Evolutionary conservation across 495 filamentous ascomycete species (phyloP).

Genomic region (Chaetomium tenue): DNA sequence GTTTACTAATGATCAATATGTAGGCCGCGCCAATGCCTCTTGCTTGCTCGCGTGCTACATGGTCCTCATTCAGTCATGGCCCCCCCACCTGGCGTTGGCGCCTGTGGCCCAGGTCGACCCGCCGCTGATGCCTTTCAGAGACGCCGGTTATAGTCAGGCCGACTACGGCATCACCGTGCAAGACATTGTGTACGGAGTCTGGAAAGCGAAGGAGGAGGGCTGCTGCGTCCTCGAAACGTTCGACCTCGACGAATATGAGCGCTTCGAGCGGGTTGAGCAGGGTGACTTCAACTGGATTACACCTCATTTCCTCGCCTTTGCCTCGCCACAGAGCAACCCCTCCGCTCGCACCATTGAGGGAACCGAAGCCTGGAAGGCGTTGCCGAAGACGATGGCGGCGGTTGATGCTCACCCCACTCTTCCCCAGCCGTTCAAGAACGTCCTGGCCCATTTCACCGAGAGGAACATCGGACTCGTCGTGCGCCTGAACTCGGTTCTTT

Average conservation of each 20-base stretch:
- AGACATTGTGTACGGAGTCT: slow-evolving; percentile 96
- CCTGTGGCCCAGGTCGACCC: slow-evolving; percentile 95
- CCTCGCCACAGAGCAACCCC: slow-evolving; percentile 83
- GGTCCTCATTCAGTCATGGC: slow-evolving; percentile 97
- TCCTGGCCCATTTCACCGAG: slow-evolving; percentile 80
- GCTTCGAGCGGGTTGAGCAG: slow-evolving; percentile 92
- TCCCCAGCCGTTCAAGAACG: slow-evolving; percentile 88
- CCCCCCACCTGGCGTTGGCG: slow-evolving; percentile 95
- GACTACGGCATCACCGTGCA: slow-evolving; percentile 94
- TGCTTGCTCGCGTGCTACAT: slow-evolving; percentile 94
- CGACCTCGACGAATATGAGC: slow-evolving; percentile 94
- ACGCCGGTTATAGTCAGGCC: slow-evolving; percentile 97
- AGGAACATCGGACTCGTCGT: slow-evolving; percentile 91
- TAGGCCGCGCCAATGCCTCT: slow-evolving; percentile 90
- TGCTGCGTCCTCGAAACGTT: slow-evolving; percentile 86
- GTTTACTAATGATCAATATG: slow-evolving; percentile 28
- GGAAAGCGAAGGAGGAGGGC: slow-evolving; percentile 95
- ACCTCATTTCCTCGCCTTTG: slow-evolving; percentile 91
- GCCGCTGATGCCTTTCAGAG: slow-evolving; percentile 96
- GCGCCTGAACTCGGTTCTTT: slow-evolving; percentile 90
- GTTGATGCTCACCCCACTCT: slow-evolving; percentile 63
- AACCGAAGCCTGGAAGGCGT: slow-evolving; percentile 65
- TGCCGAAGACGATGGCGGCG: slow-evolving; percentile 67
- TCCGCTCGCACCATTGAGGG: slow-evolving; percentile 64
- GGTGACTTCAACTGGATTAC: slow-evolving; percentile 99